These are phyloP conservation scores for Monocercomonoides exilis DNA, from an alignment of 78 protist genomes.

Conservation along the genomic window DNA sequence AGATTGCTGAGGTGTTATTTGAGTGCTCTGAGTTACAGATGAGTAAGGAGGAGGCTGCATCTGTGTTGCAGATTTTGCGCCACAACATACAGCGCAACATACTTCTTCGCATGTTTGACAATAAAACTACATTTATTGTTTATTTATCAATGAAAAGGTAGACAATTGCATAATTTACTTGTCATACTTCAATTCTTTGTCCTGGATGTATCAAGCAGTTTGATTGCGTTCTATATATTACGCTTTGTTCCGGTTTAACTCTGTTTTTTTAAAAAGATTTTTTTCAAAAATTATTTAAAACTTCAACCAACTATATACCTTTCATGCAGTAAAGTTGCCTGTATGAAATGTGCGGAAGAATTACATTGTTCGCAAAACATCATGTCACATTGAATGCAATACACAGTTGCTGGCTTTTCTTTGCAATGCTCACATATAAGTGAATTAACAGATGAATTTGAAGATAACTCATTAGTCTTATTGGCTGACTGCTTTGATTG, in stretches of 20 bases:
- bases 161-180: neutral
- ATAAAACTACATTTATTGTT: neutral
- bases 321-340: neutral
- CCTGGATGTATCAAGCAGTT: neutral
- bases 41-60: neutral
- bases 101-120: neutral
- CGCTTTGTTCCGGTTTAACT: neutral
- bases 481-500: neutral
- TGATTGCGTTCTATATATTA: neutral
- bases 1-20: neutral
- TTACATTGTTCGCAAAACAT: neutral
- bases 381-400: neutral
- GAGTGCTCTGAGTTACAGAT: neutral
- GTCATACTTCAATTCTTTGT: neutral
- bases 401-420: neutral
- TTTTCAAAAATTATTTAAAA: neutral
- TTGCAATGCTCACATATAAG: neutral
- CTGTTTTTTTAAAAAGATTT: neutral
- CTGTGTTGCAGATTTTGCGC: too few species aligned
- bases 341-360: neutral
- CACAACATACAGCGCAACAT: neutral
- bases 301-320: neutral
- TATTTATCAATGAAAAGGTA: too few species aligned
- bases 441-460: too few species aligned
- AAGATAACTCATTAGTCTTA: too few species aligned